A percentile compares a stretch with the other conserved stretches of the same genome.
Conservation (phyloP, 768 basidiomycete genomes). For the Sarcodon aspratus region DNA sequence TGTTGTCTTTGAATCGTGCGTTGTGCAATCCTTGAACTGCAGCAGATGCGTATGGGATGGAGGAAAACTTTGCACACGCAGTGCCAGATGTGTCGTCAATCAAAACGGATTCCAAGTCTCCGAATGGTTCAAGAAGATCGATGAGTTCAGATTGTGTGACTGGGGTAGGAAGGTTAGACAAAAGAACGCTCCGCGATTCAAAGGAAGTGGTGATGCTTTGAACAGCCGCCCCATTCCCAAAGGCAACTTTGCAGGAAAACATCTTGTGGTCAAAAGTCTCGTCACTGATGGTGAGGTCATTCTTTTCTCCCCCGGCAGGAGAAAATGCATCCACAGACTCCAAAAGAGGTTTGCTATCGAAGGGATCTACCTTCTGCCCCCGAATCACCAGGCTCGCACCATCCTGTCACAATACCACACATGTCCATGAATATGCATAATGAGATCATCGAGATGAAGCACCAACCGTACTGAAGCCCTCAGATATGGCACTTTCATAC, state of each 20-base stretch:
- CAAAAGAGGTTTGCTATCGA: too few relatives aligned
- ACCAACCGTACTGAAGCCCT: too few relatives aligned
- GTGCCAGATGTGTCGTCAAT: slow-evolving; percentile 12
- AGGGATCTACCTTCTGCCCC: too few relatives aligned
- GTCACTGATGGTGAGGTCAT: too few relatives aligned
- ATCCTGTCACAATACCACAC: too few relatives aligned
- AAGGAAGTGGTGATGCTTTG: slow-evolving; percentile 22
- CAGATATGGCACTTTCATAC: too few relatives aligned
- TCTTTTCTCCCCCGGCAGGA: too few relatives aligned
- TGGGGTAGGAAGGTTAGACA: slow-evolving; percentile 28
- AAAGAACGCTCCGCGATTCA: slow-evolving; percentile 25
- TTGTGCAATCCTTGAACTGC: slow-evolving; percentile 24
- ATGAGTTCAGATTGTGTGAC: slow-evolving; percentile 18
- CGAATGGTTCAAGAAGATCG: slow-evolving; percentile 20
- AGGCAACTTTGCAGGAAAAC: slow-evolving; percentile 20
- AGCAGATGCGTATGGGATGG: slow-evolving; percentile 17
- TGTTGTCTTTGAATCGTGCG: slow-evolving; percentile 12
- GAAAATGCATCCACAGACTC: too few relatives aligned
- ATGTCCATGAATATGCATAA: too few relatives aligned
- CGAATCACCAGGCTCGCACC: too few relatives aligned
- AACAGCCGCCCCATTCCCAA: slow-evolving; percentile 21
- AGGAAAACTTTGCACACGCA: slow-evolving; percentile 19
- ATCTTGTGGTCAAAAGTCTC: slow-evolving; percentile 10
- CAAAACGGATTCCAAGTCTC: slow-evolving; percentile 15
- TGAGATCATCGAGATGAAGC: too few relatives aligned